These are phyloP conservation scores for Tillandsia leiboldiana DNA, from an alignment of 176 grass and related monocot species.

Conservation along the genomic window DNA sequence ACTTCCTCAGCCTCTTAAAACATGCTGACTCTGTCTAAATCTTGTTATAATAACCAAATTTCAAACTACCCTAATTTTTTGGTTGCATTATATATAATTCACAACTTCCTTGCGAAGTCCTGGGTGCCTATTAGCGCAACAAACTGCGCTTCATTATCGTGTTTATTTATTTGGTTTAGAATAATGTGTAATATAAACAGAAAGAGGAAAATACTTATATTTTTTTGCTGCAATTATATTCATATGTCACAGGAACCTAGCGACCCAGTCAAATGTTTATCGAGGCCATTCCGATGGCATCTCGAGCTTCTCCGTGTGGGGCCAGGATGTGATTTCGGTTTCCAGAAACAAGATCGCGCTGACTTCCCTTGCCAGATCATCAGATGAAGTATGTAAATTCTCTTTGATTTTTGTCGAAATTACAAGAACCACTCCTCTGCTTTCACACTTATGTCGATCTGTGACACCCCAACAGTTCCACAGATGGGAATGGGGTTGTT, in stretches of 20 bases:
- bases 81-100: no score
- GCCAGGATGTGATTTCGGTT: conserved; percentile 70
- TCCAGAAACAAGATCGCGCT: conserved; percentile 85
- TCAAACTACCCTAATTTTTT: no score
- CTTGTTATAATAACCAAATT: no score
- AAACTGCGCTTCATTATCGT: not conserved
- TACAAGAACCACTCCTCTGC: not conserved
- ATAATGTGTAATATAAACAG: conserved; percentile 3
- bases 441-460: conserved; percentile 1
- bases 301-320: conserved; percentile 62
- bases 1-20: not conserved
- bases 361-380: conserved; percentile 50
- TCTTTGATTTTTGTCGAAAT: not conserved
- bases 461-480: no score
- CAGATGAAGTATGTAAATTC: conserved; percentile 41
- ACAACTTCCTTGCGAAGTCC: no score
- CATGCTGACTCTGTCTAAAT: no score
- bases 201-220: conserved; percentile 7
- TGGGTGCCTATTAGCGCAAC: not conserved
- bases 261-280: conserved; percentile 50
- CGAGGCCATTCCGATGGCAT: conserved; percentile 80
- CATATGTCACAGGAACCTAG: conserved; percentile 40
- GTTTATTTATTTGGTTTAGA: conserved; percentile 5
- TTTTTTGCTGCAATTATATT: conserved; percentile 6
- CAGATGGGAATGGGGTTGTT: no score